Conservation (phyloP, 192 early-diverging fungal genomes). For the Gigaspora rosea region DNA sequence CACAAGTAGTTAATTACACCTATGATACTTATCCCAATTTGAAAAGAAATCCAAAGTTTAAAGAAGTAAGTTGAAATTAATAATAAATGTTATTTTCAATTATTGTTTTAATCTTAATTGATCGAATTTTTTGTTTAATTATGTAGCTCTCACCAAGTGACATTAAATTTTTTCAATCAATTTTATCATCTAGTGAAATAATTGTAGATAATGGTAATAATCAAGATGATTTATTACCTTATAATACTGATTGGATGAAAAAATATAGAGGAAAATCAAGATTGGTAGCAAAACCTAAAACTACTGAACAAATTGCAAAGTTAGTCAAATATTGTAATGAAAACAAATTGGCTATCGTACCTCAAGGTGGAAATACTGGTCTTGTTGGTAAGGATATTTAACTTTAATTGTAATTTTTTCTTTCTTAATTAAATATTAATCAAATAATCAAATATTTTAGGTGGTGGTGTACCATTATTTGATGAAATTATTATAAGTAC, state of each 20-base stretch:
- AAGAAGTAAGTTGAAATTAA: slow-evolving; percentile 32
- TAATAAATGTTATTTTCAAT: neutral
- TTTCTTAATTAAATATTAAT: neutral
- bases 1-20: slow-evolving; percentile 35
- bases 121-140: neutral
- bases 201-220: slow-evolving; percentile 42
- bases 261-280: slow-evolving; percentile 87
- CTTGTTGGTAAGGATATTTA: slow-evolving; percentile 64
- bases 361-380: slow-evolving; percentile 98
- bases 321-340: slow-evolving; percentile 89
- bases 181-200: slow-evolving; percentile 47
- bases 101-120: neutral
- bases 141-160: slow-evolving; percentile 58
- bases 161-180: slow-evolving; percentile 58
- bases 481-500: slow-evolving; percentile 91
- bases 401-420: neutral
- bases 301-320: slow-evolving; percentile 78
- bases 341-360: slow-evolving; percentile 85
- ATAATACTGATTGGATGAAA: slow-evolving; percentile 92
- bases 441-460: slow-evolving; percentile 14
- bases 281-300: slow-evolving; percentile 85
- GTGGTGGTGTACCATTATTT: slow-evolving; percentile 92
- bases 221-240: slow-evolving; percentile 63
- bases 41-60: slow-evolving; percentile 45
- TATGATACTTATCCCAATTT: slow-evolving; percentile 54